Conservation (phyloP, 139 green algal genomes). For the Edaphochlamys debaryana region DNA sequence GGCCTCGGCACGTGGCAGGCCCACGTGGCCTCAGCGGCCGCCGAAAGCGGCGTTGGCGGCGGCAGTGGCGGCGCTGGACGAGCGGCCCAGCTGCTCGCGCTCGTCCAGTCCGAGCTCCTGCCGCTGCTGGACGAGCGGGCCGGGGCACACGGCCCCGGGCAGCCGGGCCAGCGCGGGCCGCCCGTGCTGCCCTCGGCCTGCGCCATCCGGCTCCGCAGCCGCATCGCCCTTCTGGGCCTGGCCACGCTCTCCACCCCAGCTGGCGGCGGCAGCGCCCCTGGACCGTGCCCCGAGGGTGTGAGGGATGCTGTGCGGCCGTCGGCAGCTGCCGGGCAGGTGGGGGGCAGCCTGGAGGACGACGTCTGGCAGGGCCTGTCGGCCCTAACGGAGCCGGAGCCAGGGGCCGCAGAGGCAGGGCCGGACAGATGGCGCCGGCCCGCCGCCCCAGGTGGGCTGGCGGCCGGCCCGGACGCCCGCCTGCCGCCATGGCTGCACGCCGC, state of each 20-base stretch:
- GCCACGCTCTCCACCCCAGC: too few species aligned
- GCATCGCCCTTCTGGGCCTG: conserved; percentile 3
- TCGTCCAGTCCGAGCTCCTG: background rate
- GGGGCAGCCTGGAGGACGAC: background rate
- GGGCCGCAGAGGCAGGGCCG: too few species aligned
- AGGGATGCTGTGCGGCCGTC: background rate
- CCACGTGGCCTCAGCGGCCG: background rate
- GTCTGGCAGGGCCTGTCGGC: background rate
- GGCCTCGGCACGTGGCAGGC: conserved; percentile 21
- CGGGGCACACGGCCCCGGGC: background rate
- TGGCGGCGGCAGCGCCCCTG: too few species aligned
- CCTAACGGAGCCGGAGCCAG: too few species aligned
- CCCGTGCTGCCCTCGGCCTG: background rate
- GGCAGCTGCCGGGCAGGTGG: too few species aligned
- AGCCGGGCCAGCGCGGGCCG: background rate
- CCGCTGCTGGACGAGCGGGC: background rate
- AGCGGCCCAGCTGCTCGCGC: background rate
- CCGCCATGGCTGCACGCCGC: too few species aligned
- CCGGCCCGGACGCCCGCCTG: too few species aligned
- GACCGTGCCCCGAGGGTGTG: background rate
- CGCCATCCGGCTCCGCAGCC: conserved; percentile 7
- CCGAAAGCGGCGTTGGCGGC: too few species aligned
- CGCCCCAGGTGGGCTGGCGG: too few species aligned
- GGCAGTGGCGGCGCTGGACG: background rate
- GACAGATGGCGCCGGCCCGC: background rate